A percentile compares a stretch with the other conserved stretches of the same genome.
These are phyloP conservation scores for Laburnicola sp. DNA, from an alignment of 2,329 filamentous ascomycete genomes.

Conservation along the genomic window DNA sequence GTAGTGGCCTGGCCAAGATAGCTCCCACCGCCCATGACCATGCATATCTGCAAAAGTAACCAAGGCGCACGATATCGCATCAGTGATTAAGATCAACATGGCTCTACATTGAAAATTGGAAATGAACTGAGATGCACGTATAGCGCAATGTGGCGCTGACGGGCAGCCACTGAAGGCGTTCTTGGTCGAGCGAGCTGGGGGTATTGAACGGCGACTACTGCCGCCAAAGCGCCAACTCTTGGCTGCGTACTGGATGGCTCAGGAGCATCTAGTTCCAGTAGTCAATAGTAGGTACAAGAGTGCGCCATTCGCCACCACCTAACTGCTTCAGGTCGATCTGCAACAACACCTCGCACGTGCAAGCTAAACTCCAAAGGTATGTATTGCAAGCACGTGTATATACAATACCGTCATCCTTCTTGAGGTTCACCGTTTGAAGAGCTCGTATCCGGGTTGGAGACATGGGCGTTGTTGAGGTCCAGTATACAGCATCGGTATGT, in stretches of 20 bases:
- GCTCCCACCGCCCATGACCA: neutral
- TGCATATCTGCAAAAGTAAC: neutral
- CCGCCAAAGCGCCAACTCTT: slow-evolving; percentile 4
- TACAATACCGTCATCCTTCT: neutral
- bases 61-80: neutral
- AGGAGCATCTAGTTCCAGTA: neutral
- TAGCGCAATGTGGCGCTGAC: slow-evolving; percentile 7
- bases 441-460: neutral
- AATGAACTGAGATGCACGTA: neutral
- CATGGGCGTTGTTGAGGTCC: neutral
- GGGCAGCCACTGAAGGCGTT: slow-evolving; percentile 4
- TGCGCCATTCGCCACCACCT: slow-evolving; percentile 7
- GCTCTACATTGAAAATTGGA: neutral
- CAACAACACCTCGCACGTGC: neutral
- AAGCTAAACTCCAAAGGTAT: slow-evolving; percentile 9
- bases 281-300: slow-evolving; percentile 1
- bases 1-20: neutral
- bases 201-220: slow-evolving; percentile 20
- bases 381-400: slow-evolving; percentile 12
- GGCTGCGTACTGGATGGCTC: slow-evolving; percentile 3
- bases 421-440: neutral
- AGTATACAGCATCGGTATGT: neutral
- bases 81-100: neutral
- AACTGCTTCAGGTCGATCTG: slow-evolving; percentile 11
- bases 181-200: neutral